Evolutionary conservation across 83 land plant species (phyloP), one percentile per base, ranked within the genome.

Genomic region (Picea mariana): DNA sequence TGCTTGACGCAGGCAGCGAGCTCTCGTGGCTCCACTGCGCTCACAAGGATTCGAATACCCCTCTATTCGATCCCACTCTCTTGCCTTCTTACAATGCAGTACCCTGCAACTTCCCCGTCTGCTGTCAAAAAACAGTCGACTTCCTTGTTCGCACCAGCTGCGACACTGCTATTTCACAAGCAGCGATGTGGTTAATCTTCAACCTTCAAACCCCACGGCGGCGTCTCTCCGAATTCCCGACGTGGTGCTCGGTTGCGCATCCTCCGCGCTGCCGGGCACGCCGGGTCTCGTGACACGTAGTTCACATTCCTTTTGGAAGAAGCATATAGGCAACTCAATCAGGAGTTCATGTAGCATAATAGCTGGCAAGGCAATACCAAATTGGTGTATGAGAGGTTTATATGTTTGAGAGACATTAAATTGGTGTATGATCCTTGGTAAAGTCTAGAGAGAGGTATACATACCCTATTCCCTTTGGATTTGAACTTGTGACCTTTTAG

Each of bases 251-350:
- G 38, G 38, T 34, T 34, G 38, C 38, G 38, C 38, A 34, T 34
- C 38, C 38, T 34, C 38, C 38, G 67, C 1, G 8, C 31, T 76
- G 38, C 38, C 61, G 0, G 31, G 9, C 0, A 58, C 62, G 1
- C 79, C 90, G 31, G 92, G 92, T 21, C 77, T 92, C 47, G 79
- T 92, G 85, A 90, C 90, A 83, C 62, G 85, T 4, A 90, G 94
- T 27, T 27, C 31, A 27, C 31, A 27, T 27, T 27, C 1, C 31
- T 27, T 27, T 1, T 27, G 31, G 31, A 27, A 1, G 31, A 27
- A 27, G 31, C 31, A 27, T 27, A 27, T 27, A 27, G 1, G 79
- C 83, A 91, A 78, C 87, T 92, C 49, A 27, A 27, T 27, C 31
- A 27, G 31, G 31, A 27, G 31, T 27, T 27, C 31, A 27, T 27